Evolutionary conservation across 306 rosid species (phyloP), one percentile per base, ranked within the genome.

Genomic region (Alnus glutinosa): DNA sequence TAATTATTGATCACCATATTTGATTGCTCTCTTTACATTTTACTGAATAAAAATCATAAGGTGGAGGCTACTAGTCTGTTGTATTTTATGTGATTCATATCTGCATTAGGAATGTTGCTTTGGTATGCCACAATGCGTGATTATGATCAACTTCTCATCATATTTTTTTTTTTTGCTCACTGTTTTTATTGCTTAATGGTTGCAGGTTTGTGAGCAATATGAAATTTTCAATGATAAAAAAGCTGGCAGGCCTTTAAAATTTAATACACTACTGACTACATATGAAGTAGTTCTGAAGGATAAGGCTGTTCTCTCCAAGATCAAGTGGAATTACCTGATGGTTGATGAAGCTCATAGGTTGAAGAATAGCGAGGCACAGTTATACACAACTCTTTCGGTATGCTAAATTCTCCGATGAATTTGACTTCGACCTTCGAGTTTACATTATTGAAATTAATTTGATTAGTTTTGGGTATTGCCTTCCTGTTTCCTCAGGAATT

Each of bases 291-390:
- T 96, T 87, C 80, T 96, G 80, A 96, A 96, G 84, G 99, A 96
- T 81, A 93, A 92, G 85, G 97, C 91, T 14, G 90, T 90, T 78
- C 97, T 96, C 75, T 96, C 98, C 81, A 96, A 93, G 88, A 90
- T 93, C 64, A 96, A 84, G 86, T 96, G 99, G 99, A 93, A 10
- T 82, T 96, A 96, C 86, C 83, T 96, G 87, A 96, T 96, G 99
- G 99, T 96, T 57, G 99, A 96, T 88, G 99, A 96, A 86, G 99
- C 99, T 70, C 99, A 96, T 88, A 93, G 99, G 79, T 90, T 96
- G 76, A 96, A 96, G 84, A 96, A 96, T 83, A 93, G 99, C 18
- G 99, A 96, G 92, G 99, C 99, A 58, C 99, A 96, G 86, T 75
- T 96, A 86, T 96, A 96, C 82, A 96, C 98, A 23, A 81, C 96